These are phyloP conservation scores for Garcia nutans DNA, from an alignment of 345 rosid genomes.

Conservation along the genomic window DNA sequence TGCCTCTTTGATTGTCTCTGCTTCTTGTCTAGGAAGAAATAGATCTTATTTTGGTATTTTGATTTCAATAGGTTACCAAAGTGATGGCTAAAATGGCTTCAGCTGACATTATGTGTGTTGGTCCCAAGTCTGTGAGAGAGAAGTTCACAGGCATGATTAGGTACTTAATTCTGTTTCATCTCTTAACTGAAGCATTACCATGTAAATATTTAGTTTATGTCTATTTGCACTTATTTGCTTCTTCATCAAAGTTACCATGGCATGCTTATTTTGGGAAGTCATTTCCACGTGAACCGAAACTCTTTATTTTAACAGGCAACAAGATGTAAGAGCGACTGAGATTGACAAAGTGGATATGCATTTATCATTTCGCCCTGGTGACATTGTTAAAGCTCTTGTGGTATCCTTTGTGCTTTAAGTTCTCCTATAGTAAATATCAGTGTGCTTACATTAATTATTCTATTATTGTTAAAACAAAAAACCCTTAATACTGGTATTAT, in stretches of 20 bases:
- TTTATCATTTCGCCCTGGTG: constrained; percentile 75
- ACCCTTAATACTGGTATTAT: neutral
- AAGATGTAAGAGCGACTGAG: constrained; percentile 92
- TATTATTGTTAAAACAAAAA: too few relatives aligned
- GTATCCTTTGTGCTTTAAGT: constrained; percentile 58
- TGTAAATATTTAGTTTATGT: neutral
- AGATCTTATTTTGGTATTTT: neutral
- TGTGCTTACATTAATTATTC: neutral
- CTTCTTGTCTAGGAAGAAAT: neutral
- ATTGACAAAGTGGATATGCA: constrained; percentile 93
- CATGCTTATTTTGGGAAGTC: neutral
- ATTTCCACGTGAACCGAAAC: neutral
- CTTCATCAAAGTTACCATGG: neutral
- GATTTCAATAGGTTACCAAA: constrained; percentile 62
- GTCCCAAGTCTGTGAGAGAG: constrained; percentile 69
- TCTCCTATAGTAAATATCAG: neutral
- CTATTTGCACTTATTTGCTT: neutral
- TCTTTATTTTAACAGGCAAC: constrained; percentile 54
- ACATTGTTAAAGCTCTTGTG: constrained; percentile 80
- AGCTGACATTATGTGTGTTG: constrained; percentile 85
- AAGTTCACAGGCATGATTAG: constrained; percentile 81
- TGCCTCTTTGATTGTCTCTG: neutral
- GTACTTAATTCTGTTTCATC: constrained; percentile 27
- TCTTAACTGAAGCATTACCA: neutral
- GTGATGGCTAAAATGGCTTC: constrained; percentile 78